These are phyloP conservation scores for Nemania diffusa DNA, from an alignment of 2,329 filamentous ascomycete genomes.

Conservation along the genomic window DNA sequence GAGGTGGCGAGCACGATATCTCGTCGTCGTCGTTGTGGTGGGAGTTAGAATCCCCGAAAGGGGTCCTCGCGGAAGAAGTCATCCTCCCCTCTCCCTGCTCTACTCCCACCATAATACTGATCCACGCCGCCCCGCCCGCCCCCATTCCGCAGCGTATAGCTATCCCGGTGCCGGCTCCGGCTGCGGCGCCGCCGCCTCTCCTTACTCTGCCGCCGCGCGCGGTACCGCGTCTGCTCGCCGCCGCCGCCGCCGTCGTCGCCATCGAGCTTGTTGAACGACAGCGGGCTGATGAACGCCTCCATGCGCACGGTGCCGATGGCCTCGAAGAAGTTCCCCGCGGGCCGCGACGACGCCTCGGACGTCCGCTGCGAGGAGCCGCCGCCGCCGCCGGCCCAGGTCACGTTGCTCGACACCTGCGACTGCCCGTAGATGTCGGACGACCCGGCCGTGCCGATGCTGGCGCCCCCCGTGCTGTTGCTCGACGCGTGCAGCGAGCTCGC, in stretches of 20 bases:
- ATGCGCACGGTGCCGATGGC: slow-evolving; percentile 92
- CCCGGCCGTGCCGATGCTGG: slow-evolving; percentile 66
- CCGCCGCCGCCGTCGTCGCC: slow-evolving; percentile 61
- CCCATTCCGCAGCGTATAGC: slow-evolving; percentile 53
- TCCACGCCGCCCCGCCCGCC: slow-evolving; percentile 57
- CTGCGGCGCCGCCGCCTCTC: slow-evolving; percentile 64
- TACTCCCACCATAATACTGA: slow-evolving; percentile 58
- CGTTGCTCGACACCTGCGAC: slow-evolving; percentile 59
- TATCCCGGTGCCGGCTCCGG: slow-evolving; percentile 65
- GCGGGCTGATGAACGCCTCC: slow-evolving; percentile 89
- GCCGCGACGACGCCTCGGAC: slow-evolving; percentile 64
- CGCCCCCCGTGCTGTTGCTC: slow-evolving; percentile 67
- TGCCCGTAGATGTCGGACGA: slow-evolving; percentile 69
- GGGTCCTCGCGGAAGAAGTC: slow-evolving; percentile 70
- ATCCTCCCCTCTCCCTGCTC: slow-evolving; percentile 61
- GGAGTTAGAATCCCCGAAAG: slow-evolving; percentile 67
- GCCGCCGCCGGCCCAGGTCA: slow-evolving; percentile 59
- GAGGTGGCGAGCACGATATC: background rate
- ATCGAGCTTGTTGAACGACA: slow-evolving; percentile 61
- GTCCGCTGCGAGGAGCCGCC: slow-evolving; percentile 61
- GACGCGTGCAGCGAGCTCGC: slow-evolving; percentile 57
- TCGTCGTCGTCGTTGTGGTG: background rate
- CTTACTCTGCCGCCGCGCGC: slow-evolving; percentile 64
- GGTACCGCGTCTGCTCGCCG: slow-evolving; percentile 60
- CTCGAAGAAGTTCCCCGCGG: slow-evolving; percentile 77